Base-by-base conservation (phyloP, 2,329 filamentous ascomycete species). In the Aaosphaeria pasadenensis region DNA sequence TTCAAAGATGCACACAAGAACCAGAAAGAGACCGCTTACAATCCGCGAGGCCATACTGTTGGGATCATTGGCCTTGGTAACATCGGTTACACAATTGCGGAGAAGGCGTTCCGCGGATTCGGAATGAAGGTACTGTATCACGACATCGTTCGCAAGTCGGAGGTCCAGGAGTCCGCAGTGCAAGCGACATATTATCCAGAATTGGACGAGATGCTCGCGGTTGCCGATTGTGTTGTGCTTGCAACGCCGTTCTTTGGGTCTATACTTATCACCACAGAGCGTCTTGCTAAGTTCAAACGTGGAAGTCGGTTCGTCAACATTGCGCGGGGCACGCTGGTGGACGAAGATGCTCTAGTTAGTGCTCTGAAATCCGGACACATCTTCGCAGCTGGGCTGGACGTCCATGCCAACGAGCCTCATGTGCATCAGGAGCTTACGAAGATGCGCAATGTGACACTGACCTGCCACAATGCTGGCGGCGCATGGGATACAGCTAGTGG, bases 401-500 rank as follows among this genome's bases (percentile, higher is more conserved):
- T 81, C 6, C 80, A 73, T 48, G 77, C 80, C 56, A 62, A 73
- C 32, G 78, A 81, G 62, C 75, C 73, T 48, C 72, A 66, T 43
- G 67, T 71, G 39, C 41, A 17, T 28, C 30, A 41, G 30, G 40
- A 41, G 36, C 29, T 45, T 13, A 35, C 42, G 29, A 13, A 41
- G 43, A 49, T 49, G 46, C 63, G 60, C 45, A 57, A 54, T 39
- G 58, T 60, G n/a, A 67, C 66, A 1, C 47, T 70, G 48, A 83
- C 81, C 2, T 79, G 79, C 39, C 82, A 84, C 52, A 84, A 83
- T 55, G 82, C 80, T 1, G 81, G 81, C 0, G 81, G 79, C 1
- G 83, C 81, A 11, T 68, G 82, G 24, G 79, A 84, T 58, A 82
- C 81, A 52, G 76, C 79, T 46, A 62, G 74, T 5, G 80, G 77